These are phyloP conservation scores for Odontarrhena argentea DNA, from an alignment of 345 rosid genomes.

Conservation along the genomic window DNA sequence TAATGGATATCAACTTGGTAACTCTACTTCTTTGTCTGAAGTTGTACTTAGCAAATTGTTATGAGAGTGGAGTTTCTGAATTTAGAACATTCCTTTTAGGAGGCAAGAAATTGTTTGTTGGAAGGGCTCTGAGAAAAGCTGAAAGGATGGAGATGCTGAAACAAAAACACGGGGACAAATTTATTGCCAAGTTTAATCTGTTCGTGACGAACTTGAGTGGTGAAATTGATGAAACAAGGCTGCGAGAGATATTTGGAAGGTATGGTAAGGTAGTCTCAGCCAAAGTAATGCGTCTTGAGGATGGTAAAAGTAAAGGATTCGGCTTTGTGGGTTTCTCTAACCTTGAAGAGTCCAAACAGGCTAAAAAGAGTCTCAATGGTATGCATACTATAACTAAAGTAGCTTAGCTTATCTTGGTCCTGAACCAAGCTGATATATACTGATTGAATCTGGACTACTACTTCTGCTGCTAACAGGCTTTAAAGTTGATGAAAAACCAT, in stretches of 20 bases:
- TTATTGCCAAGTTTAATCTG: conserved; percentile 45
- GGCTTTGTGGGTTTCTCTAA: conserved; percentile 79
- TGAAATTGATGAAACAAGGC: conserved; percentile 50
- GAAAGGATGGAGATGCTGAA: conserved; percentile 60
- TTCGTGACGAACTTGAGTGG: conserved; percentile 63
- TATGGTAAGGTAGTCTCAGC: conserved; percentile 59
- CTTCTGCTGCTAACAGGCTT: conserved; percentile 43
- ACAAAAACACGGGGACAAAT: conserved; percentile 36
- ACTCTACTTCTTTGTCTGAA: conserved; percentile 18
- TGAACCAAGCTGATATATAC: conserved; percentile 11
- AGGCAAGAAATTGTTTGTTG: conserved; percentile 49
- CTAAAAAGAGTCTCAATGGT: conserved; percentile 59
- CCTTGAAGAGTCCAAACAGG: conserved; percentile 60
- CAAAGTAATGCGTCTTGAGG: conserved; percentile 56
- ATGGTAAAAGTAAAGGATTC: conserved; percentile 64
- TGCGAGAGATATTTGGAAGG: conserved; percentile 50
- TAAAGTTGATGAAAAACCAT: conserved; percentile 44
- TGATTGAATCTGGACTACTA: conserved; percentile 10
- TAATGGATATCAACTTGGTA: conserved; percentile 45
- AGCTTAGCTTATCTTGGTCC: conserved; percentile 16
- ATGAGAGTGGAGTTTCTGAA: conserved; percentile 12
- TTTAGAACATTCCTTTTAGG: conserved; percentile 12
- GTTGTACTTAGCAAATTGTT: conserved; percentile 6
- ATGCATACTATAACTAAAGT: conserved; percentile 8
- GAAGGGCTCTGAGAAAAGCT: conserved; percentile 61